phyloP scores from a whole-genome alignment of 1,284 basidiomycete species.

The Singerocomus inundabilis region DNA sequence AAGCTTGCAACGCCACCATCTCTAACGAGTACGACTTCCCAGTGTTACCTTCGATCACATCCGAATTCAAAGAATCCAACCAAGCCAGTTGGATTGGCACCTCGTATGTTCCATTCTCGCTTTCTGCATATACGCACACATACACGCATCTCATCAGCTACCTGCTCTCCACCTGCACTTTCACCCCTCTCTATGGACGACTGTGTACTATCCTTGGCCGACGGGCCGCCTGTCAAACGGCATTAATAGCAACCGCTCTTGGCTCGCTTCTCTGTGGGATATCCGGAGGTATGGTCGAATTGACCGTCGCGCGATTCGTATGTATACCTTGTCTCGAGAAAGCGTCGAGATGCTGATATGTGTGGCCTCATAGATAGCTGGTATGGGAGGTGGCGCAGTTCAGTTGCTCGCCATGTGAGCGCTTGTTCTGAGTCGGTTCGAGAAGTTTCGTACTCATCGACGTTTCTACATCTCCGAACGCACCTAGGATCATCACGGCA shows the following conservation, averaged over 20 bases:
- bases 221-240: constrained; percentile 19
- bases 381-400: constrained; percentile 17
- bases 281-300: constrained; percentile 16
- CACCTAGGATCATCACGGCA: constrained; percentile 19
- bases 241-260: constrained; percentile 8
- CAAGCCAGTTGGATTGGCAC: constrained; percentile 27
- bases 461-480: background rate
- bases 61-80: constrained; percentile 22
- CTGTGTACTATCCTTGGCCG: constrained; percentile 25
- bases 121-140: no score
- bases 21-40: constrained; percentile 1
- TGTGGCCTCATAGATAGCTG: constrained; percentile 11
- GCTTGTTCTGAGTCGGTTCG: no score
- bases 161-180: constrained; percentile 21
- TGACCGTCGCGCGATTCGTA: constrained; percentile 23
- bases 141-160: constrained; percentile 4
- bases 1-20: background rate
- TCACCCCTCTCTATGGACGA: constrained; percentile 24
- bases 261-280: constrained; percentile 18
- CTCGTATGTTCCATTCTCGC: constrained; percentile 9
- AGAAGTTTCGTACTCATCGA: background rate
- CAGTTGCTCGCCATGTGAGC: constrained; percentile 24
- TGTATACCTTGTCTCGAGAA: background rate
- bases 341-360: background rate
- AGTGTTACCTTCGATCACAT: constrained; percentile 24